phyloP scores from a whole-genome alignment of 2,329 filamentous ascomycete genomes.

The Polychaeton citri region DNA sequence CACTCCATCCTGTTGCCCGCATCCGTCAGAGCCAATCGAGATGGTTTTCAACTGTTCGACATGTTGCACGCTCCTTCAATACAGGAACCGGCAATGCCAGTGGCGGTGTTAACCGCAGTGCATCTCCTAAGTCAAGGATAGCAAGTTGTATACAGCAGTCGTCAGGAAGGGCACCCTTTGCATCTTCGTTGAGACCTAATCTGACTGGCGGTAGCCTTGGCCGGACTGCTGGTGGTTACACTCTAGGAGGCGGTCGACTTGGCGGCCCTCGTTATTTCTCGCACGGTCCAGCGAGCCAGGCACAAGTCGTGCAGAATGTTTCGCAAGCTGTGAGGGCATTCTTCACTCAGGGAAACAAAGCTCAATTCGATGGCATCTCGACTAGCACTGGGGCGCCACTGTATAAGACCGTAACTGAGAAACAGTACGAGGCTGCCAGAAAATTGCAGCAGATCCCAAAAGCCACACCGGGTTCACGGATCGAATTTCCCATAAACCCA shows the following conservation, averaged over 20 bases:
- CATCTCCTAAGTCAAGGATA: slow-evolving; percentile 44
- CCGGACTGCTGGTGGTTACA: slow-evolving; percentile 81
- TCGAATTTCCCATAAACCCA: slow-evolving; percentile 81
- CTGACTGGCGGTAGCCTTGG: slow-evolving; percentile 77
- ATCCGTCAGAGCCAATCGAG: slow-evolving; percentile 52
- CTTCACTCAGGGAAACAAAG: slow-evolving; percentile 78
- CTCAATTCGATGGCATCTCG: slow-evolving; percentile 69
- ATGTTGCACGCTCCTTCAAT: slow-evolving; percentile 39
- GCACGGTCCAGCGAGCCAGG: slow-evolving; percentile 69
- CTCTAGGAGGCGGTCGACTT: slow-evolving; percentile 49
- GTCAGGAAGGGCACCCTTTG: slow-evolving; percentile 70
- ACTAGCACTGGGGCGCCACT: slow-evolving; percentile 56
- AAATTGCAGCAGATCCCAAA: slow-evolving; percentile 50
- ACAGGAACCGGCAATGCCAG: slow-evolving; percentile 25
- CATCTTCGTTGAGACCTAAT: slow-evolving; percentile 78
- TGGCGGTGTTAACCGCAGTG: slow-evolving; percentile 35
- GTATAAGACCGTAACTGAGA: slow-evolving; percentile 61
- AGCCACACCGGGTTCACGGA: slow-evolving; percentile 57
- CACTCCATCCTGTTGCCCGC: slow-evolving; percentile 46
- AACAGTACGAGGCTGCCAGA: slow-evolving; percentile 59
- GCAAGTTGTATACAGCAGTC: slow-evolving; percentile 46
- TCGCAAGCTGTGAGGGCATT: slow-evolving; percentile 86
- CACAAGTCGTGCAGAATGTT: slow-evolving; percentile 91
- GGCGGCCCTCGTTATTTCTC: slow-evolving; percentile 79
- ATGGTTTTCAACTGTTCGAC: slow-evolving; percentile 46